Evolutionary conservation across 768 basidiomycete genomes (phyloP).

Genomic region (Daedalea quercina): DNA sequence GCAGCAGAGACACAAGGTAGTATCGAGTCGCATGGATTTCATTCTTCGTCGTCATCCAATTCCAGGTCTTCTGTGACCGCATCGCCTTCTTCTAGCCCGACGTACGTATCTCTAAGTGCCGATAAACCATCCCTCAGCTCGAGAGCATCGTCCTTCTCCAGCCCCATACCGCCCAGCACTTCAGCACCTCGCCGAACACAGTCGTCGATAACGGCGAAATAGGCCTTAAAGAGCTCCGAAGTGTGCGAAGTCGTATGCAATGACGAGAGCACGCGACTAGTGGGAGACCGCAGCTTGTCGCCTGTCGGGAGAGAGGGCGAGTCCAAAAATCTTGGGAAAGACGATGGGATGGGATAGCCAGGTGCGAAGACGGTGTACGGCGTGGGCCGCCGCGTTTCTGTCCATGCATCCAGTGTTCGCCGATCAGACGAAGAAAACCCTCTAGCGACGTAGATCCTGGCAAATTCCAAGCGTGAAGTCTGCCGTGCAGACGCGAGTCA

Average conservation of each 20-base stretch:
- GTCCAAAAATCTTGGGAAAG: slow-evolving; percentile 45
- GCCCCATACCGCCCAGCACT: slow-evolving; percentile 26
- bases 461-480: slow-evolving; percentile 21
- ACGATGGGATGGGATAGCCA: slow-evolving; percentile 54
- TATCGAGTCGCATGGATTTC: neutral
- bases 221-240: slow-evolving; percentile 37
- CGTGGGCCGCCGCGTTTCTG: slow-evolving; percentile 23
- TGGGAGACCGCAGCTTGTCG: slow-evolving; percentile 12
- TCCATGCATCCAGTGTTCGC: slow-evolving; percentile 34
- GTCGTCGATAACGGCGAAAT: slow-evolving; percentile 45
- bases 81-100: slow-evolving; percentile 21
- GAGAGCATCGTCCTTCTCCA: slow-evolving; percentile 49
- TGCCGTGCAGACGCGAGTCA: neutral
- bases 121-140: slow-evolving; percentile 55
- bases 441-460: slow-evolving; percentile 50
- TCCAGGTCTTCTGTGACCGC: slow-evolving; percentile 22
- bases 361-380: slow-evolving; percentile 40
- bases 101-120: slow-evolving; percentile 45
- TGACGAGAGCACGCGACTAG: slow-evolving; percentile 33
- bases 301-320: slow-evolving; percentile 8
- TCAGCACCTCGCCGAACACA: slow-evolving; percentile 34
- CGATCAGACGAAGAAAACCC: slow-evolving; percentile 41
- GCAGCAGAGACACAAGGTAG: too few species aligned
- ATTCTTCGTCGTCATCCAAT: slow-evolving; percentile 21
- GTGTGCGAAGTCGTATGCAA: slow-evolving; percentile 36